These are phyloP conservation scores for Kazachstania kunashirensis DNA, from an alignment of 805 yeast genomes.

Conservation along the genomic window DNA sequence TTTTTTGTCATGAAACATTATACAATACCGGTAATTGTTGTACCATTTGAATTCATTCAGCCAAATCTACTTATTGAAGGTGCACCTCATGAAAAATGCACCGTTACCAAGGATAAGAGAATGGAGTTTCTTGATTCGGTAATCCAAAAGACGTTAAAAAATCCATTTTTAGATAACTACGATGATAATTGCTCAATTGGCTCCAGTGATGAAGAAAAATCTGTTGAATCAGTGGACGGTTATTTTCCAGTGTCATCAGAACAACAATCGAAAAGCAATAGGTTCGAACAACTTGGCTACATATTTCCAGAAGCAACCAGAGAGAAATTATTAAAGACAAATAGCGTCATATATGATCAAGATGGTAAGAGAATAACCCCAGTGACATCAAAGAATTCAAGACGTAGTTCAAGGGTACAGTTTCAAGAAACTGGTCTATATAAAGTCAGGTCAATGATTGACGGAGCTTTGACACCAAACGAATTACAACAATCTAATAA, in stretches of 20 bases:
- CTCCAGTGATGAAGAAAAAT: conserved; percentile 10
- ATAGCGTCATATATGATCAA: conserved; percentile 6
- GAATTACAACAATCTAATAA: neutral
- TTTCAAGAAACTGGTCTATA: conserved; percentile 20
- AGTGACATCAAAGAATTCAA: conserved; percentile 12
- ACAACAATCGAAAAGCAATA: conserved; percentile 16
- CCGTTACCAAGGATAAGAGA: conserved; percentile 5
- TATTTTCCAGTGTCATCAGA: conserved; percentile 24
- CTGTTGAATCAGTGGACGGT: conserved; percentile 18
- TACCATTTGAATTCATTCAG: conserved; percentile 28
- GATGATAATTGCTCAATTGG: conserved; percentile 1
- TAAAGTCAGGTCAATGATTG: conserved; percentile 27
- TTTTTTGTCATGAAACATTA: conserved; percentile 25
- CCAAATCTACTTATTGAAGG: conserved; percentile 19
- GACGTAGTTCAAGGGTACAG: conserved; percentile 23
- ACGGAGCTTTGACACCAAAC: conserved; percentile 6
- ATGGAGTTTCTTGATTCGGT: conserved; percentile 11
- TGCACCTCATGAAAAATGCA: conserved; percentile 2
- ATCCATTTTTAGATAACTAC: conserved; percentile 15
- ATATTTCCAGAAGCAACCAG: conserved; percentile 21
- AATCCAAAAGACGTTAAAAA: conserved; percentile 15
- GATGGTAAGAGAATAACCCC: conserved; percentile 11
- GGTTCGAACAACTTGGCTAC: conserved; percentile 25
- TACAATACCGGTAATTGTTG: conserved; percentile 21
- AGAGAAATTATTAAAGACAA: conserved; percentile 7